Conservation (phyloP, 139 green algal species). For the Axilococcus clingmanii region DNA sequence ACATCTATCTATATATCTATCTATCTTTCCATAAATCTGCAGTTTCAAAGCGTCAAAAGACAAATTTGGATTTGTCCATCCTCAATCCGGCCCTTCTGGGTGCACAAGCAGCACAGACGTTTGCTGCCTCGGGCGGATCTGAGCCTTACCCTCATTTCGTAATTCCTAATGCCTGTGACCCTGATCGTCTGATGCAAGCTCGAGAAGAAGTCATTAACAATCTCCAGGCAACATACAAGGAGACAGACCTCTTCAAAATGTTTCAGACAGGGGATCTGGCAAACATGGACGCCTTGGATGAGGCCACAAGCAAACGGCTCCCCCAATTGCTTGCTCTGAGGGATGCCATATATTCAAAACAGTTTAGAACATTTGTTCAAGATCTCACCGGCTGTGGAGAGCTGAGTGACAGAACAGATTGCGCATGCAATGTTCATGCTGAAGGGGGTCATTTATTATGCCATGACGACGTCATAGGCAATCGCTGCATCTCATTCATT, state of each 20-base stretch:
- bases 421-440: conserved; percentile 78
- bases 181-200: conserved; percentile 33
- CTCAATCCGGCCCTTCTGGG: too few species aligned
- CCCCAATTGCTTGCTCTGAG: conserved; percentile 56
- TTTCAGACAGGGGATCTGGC: conserved; percentile 79
- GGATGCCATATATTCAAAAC: conserved; percentile 56
- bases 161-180: conserved; percentile 31
- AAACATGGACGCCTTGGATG: conserved; percentile 61
- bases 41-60: conserved; percentile 5
- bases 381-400: conserved; percentile 53
- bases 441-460: conserved; percentile 63
- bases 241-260: conserved; percentile 90
- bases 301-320: conserved; percentile 45
- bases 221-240: conserved; percentile 79
- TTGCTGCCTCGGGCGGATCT: conserved; percentile 19
- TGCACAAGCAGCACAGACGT: too few species aligned
- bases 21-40: neutral
- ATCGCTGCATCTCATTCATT: conserved; percentile 74
- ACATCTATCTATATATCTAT: too few species aligned
- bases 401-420: conserved; percentile 68
- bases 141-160: conserved; percentile 48
- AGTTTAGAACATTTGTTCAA: conserved; percentile 47
- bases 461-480: conserved; percentile 89
- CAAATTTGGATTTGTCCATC: neutral
- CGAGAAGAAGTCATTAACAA: conserved; percentile 74